Conservation (phyloP, 108 stramenopile genomes). For the Mayamaea pseudoterrestris region DNA sequence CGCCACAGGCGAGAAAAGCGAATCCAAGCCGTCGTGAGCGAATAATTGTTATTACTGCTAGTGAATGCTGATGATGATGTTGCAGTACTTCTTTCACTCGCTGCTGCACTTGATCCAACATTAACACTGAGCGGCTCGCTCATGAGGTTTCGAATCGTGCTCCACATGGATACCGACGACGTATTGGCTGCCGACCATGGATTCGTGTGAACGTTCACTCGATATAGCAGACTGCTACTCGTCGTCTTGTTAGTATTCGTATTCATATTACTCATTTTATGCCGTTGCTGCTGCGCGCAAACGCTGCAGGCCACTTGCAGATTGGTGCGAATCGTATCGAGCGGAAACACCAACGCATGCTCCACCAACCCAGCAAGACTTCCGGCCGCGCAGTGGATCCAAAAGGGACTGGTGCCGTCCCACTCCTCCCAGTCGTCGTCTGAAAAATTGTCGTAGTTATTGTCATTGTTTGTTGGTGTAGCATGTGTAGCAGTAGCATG, state of each 20-base stretch:
- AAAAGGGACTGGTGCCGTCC: constrained; percentile 82
- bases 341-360: constrained; percentile 86
- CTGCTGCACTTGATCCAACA: constrained; percentile 5
- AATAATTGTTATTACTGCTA: background rate
- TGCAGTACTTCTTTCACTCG: constrained; percentile 4
- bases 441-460: too few relatives aligned
- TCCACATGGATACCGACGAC: too few relatives aligned
- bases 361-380: constrained; percentile 90
- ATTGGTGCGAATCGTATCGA: constrained; percentile 97
- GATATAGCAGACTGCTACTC: too few relatives aligned
- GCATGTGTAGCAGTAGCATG: too few relatives aligned
- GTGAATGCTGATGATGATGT: constrained; percentile 4
- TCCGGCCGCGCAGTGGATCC: constrained; percentile 91
- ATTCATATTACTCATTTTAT: too few relatives aligned
- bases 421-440: constrained; percentile 98
- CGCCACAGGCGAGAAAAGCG: constrained; percentile 83
- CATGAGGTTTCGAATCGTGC: constrained; percentile 36
- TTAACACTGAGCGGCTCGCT: constrained; percentile 11
- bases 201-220: too few relatives aligned
- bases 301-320: too few relatives aligned
- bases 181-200: too few relatives aligned
- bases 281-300: too few relatives aligned
- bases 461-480: too few relatives aligned
- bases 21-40: background rate
- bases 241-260: too few relatives aligned